Evolutionary conservation across 2,329 filamentous ascomycete species (phyloP), one percentile per base, ranked within the genome.

Genomic region (Trichoderma asperellum): DNA sequence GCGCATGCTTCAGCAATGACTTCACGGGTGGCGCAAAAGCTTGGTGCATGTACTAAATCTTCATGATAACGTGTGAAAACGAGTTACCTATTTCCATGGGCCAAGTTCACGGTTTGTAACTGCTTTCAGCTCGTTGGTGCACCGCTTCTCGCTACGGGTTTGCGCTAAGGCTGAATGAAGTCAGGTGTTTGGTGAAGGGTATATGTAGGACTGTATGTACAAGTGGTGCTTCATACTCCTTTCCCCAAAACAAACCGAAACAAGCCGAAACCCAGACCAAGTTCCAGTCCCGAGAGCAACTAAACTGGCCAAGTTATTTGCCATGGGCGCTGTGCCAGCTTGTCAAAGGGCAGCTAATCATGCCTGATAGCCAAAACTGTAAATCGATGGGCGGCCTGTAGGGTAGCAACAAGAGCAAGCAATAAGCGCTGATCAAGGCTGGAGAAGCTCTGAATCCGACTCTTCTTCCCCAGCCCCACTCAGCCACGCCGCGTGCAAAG

Each of bases 11-110:
- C 47, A 34, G 60, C 60, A 65, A 55, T 65, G 60, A 59, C 52
- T 21, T n/a, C 18, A 2, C 2, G 29, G 14, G 68, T 69, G 68
- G 60, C 68, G 68, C 60, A 55, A 43, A 27, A 53, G 27, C 27
- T 53, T 21, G 14, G 10, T 49, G 40, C 40, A 37, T 24, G 56
- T 12, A 21, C 55, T 11, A 52, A 34, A 43, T 27, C 10, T 64
- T 65, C 60, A 69, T 34, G 43, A 55, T 59, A 16, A 21, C 2
- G 60, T 37, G 60, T 69, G 59, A 69, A 65, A 16, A 55, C 21
- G 37, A 47, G 43, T 11, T 5, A 53, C 27, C 21, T 24, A n/a
- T 43, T 34, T 49, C 4, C 21, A 53, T 29, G 24, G 53, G n/a
- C n/a, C 16, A 11, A 12, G 24, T 65, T n/a, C 49, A 65, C 55